phyloP scores from a whole-genome alignment of 169 alveolate species.

The Plasmodium vivax region DNA sequence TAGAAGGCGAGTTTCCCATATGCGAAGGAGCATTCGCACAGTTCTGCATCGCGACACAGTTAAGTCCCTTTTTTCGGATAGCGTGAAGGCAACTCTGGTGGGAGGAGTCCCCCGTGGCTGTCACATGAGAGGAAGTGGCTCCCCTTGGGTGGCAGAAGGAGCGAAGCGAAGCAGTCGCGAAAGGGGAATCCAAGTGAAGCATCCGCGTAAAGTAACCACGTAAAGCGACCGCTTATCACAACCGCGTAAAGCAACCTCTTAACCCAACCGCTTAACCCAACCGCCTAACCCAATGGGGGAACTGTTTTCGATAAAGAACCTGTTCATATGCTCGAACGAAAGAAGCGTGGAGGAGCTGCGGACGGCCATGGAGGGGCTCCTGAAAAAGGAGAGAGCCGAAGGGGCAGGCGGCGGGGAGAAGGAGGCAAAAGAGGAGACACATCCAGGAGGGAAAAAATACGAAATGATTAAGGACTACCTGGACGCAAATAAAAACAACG shows the following conservation, averaged over 20 bases:
- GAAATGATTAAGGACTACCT: constrained; percentile 50
- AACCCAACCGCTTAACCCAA: not conserved
- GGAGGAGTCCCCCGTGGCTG: not conserved
- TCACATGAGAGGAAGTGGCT: not conserved
- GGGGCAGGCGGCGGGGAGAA: not conserved
- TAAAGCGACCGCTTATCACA: not conserved
- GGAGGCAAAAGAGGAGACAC: not conserved
- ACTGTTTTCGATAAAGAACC: constrained; percentile 33
- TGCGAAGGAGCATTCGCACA: not conserved
- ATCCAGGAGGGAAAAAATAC: not conserved
- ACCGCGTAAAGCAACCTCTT: no score
- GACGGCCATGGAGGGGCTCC: constrained; percentile 39
- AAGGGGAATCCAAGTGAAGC: not conserved
- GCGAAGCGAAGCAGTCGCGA: not conserved
- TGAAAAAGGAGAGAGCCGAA: not conserved
- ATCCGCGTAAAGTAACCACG: not conserved
- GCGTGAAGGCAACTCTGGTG: not conserved
- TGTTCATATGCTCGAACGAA: constrained; percentile 57
- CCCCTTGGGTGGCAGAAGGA: not conserved
- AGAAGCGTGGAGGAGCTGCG: constrained; percentile 57
- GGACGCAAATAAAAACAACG: constrained; percentile 64
- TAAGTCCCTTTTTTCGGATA: not conserved
- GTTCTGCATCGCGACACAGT: not conserved
- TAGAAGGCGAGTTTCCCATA: not conserved
- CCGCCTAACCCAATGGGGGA: constrained; percentile 37